phyloP scores from a whole-genome alignment of 805 yeast species.

The Lipomyces mesembrius region DNA sequence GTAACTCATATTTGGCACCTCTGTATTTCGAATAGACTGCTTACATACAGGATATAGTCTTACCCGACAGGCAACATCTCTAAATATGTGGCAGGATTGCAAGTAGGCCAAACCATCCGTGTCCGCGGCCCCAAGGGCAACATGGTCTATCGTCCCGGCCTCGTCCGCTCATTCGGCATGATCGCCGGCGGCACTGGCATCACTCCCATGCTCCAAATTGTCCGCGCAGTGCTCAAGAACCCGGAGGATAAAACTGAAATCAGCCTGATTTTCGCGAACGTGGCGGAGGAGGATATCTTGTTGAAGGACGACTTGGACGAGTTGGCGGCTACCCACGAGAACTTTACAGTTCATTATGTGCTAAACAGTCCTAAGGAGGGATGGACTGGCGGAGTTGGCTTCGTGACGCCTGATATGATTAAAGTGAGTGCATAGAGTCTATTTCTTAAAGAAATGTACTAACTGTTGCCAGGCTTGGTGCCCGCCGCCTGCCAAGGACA shows the following conservation, averaged over 20 bases:
- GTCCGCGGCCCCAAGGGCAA: constrained; percentile 87
- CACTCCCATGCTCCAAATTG: constrained; percentile 85
- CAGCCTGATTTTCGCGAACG: constrained; percentile 77
- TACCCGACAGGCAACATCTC: constrained; percentile 88
- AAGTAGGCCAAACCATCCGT: constrained; percentile 78
- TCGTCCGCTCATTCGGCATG: constrained; percentile 70
- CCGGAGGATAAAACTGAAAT: constrained; percentile 90
- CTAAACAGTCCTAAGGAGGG: constrained; percentile 76
- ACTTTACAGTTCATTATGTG: constrained; percentile 77
- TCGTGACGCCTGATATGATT: constrained; percentile 89
- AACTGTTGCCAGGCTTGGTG: constrained; percentile 45
- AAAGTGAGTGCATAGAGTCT: constrained; percentile 57
- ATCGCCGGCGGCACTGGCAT: constrained; percentile 98
- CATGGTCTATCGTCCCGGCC: constrained; percentile 79
- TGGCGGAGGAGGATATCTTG: constrained; percentile 76
- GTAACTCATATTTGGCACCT: constrained; percentile 89
- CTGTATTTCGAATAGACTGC: constrained; percentile 70
- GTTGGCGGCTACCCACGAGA: constrained; percentile 69
- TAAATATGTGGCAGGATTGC: constrained; percentile 67
- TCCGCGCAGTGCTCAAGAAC: constrained; percentile 74
- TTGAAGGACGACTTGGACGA: constrained; percentile 77
- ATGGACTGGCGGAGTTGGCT: constrained; percentile 70
- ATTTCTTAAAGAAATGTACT: background rate
- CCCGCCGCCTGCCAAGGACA: constrained; percentile 63
- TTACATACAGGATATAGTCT: constrained; percentile 47